Evolutionary conservation across 257 asterid genomes (phyloP), one percentile per base, ranked within the genome.

Genomic region (Capsicum pubescens): DNA sequence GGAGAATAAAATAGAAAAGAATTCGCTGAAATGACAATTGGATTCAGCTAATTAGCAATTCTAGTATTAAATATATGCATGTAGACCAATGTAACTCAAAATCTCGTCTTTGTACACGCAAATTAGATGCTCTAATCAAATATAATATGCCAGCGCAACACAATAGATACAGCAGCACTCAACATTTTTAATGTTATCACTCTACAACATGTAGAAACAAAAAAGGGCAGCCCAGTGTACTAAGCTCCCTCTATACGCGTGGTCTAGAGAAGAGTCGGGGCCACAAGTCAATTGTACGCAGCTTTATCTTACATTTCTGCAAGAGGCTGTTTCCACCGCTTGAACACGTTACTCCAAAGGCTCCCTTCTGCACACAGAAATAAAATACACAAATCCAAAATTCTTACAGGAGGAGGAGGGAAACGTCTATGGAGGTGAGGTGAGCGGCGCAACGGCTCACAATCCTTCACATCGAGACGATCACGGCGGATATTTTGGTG

Each of bases 391-490:
- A 9, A 66, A 21, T 39, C 26, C 8, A 9, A n/a, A 42, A 0
- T 57, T 39, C 92, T 86, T 89, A 95, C 97, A 59, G 83, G 85
- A 86, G 83, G 85, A 86, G 84, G 84, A 12, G 90, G 36, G 82
- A 88, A 52, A 50, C 94, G 95, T 85, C 74, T 87, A 19, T 39
- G 85, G 50, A 83, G 92, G 66, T 85, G 89, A 59, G 79, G 66
- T 80, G 87, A 54, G 35, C 94, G 93, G 83, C 90, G 93, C 81
- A 85, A 66, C 77, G 92, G 92, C 54, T 89, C 91, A 84, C 91
- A 88, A 63, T 77, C 91, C 82, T 85, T 92, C n/a, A 88, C 84
- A 83, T 90, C 91, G 78, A 82, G 61, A 36, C 97, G 91, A 68
- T 87, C 89, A 85, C 94, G 91, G 35, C 89, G 60, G 77, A 86